Evolutionary conservation across 2,329 filamentous ascomycete genomes (phyloP), one percentile per base, ranked within the genome.

Genomic region (Aureobasidium sp.): DNA sequence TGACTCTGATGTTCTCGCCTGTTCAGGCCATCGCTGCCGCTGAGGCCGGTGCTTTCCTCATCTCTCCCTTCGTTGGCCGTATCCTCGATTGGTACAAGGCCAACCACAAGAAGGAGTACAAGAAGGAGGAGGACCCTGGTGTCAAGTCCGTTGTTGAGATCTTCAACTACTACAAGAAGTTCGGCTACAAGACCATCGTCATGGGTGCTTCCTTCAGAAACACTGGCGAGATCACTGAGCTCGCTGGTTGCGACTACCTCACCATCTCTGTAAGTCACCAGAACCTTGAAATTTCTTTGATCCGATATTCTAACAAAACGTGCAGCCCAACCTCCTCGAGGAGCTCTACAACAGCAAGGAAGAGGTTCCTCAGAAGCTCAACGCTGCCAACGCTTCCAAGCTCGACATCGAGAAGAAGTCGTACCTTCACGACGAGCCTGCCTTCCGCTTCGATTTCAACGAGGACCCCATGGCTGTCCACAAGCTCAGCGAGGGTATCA

Each of bases 101-200:
- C 64, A 82, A 87, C 71, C 90, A 87, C 78, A 96, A 96, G 87
- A 92, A 95, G 85, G 89, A 94, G 69, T 99, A 92, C 87, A 73
- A 82, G 76, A 85, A 91, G 77, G 81, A 89, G 78, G 90, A 96
- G 77, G 94, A 99, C 83, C 94, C 94, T 63, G 94, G 94, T 83
- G 94, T 99, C 78, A 85, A 90, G 82, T 93, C 89, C 68, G 94
- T 99, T 74, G 84, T 93, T 84, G 75, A 73, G 78, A 99, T 99
- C 82, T 99, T 88, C 87, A 94, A 99, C 86, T 99, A 99, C 90
- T 99, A 99, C 89, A 99, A 99, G 90, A 97, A 97, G 85, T 90
- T 82, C 78, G 91, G 89, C 78, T 97, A 99, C 88, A 96, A 96
- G 73, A 99, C 94, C 78, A 97, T 97, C 72, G 94, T 99, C 80